These are phyloP conservation scores for Lindgomyces ingoldianus DNA, from an alignment of 495 filamentous ascomycete species.

Conservation along the genomic window DNA sequence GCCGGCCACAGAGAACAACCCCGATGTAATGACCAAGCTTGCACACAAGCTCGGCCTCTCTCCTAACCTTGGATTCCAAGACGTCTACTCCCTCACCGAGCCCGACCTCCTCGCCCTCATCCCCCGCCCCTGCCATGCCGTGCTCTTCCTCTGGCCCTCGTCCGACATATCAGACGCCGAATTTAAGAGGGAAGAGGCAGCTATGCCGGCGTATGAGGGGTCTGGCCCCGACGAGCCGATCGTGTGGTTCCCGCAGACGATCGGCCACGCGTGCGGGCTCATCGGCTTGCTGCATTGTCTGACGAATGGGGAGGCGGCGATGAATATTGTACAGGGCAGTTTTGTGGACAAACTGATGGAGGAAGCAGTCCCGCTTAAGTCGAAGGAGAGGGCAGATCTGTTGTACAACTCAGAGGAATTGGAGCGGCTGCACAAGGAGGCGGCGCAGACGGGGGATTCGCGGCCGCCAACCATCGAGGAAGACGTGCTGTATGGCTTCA, in stretches of 20 bases:
- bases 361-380: slow-evolving; percentile 54
- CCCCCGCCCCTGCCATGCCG: slow-evolving; percentile 32
- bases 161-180: slow-evolving; percentile 23
- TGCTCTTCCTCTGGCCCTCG: slow-evolving; percentile 33
- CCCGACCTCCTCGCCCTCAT: slow-evolving; percentile 35
- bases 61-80: slow-evolving; percentile 25
- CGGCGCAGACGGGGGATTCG: slow-evolving; percentile 66
- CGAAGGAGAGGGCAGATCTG: slow-evolving; percentile 63
- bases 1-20: slow-evolving; percentile 41
- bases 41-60: slow-evolving; percentile 23
- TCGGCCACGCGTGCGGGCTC: slow-evolving; percentile 81
- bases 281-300: slow-evolving; percentile 79
- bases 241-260: slow-evolving; percentile 91
- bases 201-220: slow-evolving; percentile 49
- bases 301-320: slow-evolving; percentile 57
- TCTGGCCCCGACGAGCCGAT: slow-evolving; percentile 60
- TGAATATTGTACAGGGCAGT: slow-evolving; percentile 50
- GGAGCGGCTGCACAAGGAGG: slow-evolving; percentile 70
- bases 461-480: background rate
- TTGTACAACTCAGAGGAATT: slow-evolving; percentile 72
- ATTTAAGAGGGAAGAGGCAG: slow-evolving; percentile 24
- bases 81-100: slow-evolving; percentile 37
- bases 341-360: slow-evolving; percentile 53
- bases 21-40: slow-evolving; percentile 31
- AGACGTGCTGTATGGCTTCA: slow-evolving; percentile 17